A percentile compares a stretch with the other conserved stretches of the same genome.
phyloP scores from a whole-genome alignment of 2,329 filamentous ascomycete species.

The Aureobasidium sp. region DNA sequence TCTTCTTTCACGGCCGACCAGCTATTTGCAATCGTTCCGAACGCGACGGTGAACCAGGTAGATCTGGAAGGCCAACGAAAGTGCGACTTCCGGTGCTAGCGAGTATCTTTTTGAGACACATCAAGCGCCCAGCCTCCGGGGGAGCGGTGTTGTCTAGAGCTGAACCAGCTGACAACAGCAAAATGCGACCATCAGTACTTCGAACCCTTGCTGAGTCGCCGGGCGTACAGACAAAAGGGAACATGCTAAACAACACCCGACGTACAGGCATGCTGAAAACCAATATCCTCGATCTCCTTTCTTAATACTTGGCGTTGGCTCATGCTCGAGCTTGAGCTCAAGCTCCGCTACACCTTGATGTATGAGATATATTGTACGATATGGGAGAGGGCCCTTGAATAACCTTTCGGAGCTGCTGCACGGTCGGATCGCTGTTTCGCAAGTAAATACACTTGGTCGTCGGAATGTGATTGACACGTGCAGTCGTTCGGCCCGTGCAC shows the following conservation, averaged over 20 bases:
- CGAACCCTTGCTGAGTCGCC: not conserved
- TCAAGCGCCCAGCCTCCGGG: not conserved
- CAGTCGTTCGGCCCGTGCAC: constrained; percentile 1
- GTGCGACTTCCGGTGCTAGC: not conserved
- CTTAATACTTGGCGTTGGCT: not conserved
- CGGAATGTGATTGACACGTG: not conserved
- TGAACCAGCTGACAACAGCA: not conserved
- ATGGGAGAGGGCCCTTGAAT: not conserved
- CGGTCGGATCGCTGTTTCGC: not conserved
- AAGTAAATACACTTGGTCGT: not conserved
- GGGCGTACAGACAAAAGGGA: not conserved
- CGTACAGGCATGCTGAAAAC: not conserved
- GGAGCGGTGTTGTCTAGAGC: not conserved
- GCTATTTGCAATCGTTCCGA: not conserved
- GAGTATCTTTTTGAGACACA: not conserved
- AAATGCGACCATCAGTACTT: not conserved
- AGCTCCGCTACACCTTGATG: not conserved
- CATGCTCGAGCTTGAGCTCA: not conserved
- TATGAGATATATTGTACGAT: not conserved
- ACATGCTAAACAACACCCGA: not conserved
- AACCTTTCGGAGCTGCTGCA: not conserved
- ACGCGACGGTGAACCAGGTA: not conserved
- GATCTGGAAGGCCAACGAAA: not conserved
- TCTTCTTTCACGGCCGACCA: not conserved
- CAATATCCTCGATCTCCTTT: not conserved